Percentiles rank a stretch among this genome's conserved stretches.
Evolutionary conservation across 495 filamentous ascomycete genomes (phyloP).

Genomic region (Cudoniella acicularis): DNA sequence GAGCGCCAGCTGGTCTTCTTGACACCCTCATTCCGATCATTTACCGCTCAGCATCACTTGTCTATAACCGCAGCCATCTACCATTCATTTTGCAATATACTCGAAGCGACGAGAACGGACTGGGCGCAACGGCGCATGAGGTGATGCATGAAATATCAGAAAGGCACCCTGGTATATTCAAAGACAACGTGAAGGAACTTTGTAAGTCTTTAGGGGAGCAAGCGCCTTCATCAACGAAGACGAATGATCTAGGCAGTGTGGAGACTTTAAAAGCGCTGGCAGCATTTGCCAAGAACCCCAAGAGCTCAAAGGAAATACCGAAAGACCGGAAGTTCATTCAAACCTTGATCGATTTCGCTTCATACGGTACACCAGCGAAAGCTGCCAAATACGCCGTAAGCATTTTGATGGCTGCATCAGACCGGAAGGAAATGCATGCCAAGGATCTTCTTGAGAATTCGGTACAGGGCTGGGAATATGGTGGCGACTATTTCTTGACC

Average conservation of each 20-base stretch:
- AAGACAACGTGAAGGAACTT: slow-evolving; percentile 87
- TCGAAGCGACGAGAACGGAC: slow-evolving; percentile 69
- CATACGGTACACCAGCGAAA: slow-evolving; percentile 74
- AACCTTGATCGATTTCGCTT: slow-evolving; percentile 73
- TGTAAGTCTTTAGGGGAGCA: slow-evolving; percentile 79
- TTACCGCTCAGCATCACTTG: slow-evolving; percentile 74
- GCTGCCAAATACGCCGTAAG: slow-evolving; percentile 92
- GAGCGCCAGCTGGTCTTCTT: slow-evolving; percentile 50
- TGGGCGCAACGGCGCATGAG: slow-evolving; percentile 80
- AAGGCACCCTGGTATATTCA: slow-evolving; percentile 81
- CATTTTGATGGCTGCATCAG: slow-evolving; percentile 76
- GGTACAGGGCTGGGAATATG: slow-evolving; percentile 73
- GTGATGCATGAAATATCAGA: slow-evolving; percentile 90
- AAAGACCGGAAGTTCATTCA: slow-evolving; percentile 80
- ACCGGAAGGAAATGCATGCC: slow-evolving; percentile 81
- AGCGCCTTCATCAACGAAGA: slow-evolving; percentile 63
- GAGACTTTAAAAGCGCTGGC: slow-evolving; percentile 92
- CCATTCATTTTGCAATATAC: slow-evolving; percentile 84
- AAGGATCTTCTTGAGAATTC: slow-evolving; percentile 76
- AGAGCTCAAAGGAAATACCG: slow-evolving; percentile 68
- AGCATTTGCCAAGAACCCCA: slow-evolving; percentile 77
- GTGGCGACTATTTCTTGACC: slow-evolving; percentile 71
- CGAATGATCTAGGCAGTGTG: slow-evolving; percentile 65
- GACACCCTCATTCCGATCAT: slow-evolving; percentile 81
- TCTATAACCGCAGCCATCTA: slow-evolving; percentile 93